Evolutionary conservation across 179 eudicot species (phyloP).

Genomic region (Silene vulgaris): DNA sequence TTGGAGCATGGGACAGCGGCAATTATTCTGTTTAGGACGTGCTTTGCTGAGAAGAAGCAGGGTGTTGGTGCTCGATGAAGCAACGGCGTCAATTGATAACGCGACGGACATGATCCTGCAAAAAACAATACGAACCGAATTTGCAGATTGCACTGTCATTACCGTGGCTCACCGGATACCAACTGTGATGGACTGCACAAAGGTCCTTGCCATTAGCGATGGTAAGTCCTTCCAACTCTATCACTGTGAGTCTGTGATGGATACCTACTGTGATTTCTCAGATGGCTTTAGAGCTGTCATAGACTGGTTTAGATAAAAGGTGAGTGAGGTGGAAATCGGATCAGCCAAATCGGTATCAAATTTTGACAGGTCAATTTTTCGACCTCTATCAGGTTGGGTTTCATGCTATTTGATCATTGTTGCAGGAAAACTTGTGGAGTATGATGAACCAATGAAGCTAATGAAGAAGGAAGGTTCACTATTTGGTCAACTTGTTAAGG

Average conservation of each 20-base stretch:
- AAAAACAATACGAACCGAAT: slow-evolving; percentile 40
- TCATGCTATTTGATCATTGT: neutral
- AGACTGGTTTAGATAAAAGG: neutral
- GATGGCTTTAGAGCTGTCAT: neutral
- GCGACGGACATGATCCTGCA: slow-evolving; percentile 63
- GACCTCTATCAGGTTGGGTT: too few species aligned
- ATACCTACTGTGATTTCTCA: neutral
- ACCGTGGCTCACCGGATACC: slow-evolving; percentile 20
- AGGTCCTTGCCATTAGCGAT: slow-evolving; percentile 22
- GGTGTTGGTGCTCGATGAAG: slow-evolving; percentile 69
- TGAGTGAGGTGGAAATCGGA: too few species aligned
- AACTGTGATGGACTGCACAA: slow-evolving; percentile 20
- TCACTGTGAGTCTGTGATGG: neutral
- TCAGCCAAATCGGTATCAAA: too few species aligned
- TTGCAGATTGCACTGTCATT: slow-evolving; percentile 15
- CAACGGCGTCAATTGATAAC: slow-evolving; percentile 76
- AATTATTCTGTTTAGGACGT: slow-evolving; percentile 68
- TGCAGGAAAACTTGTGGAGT: slow-evolving; percentile 22
- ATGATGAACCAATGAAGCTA: slow-evolving; percentile 22
- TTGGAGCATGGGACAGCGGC: slow-evolving; percentile 88
- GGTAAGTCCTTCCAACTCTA: neutral
- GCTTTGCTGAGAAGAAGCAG: slow-evolving; percentile 61
- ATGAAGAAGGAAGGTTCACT: slow-evolving; percentile 50
- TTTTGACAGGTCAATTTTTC: too few species aligned
- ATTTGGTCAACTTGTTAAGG: slow-evolving; percentile 53